A percentile compares a stretch with the other conserved stretches of the same genome.
phyloP scores from a whole-genome alignment of 345 rosid species.

The Boechera retrofracta region DNA sequence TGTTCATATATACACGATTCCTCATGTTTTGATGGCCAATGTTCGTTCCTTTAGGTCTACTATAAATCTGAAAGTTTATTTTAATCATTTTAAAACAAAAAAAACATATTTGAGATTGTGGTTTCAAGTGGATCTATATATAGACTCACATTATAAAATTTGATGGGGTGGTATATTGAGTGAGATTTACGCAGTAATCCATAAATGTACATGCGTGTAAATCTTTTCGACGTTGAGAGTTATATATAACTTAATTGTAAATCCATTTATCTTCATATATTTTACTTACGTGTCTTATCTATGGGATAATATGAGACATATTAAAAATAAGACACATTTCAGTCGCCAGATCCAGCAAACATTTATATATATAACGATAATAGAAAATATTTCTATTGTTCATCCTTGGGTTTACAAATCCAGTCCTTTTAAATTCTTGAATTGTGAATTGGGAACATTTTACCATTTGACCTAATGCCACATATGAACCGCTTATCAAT shows the following conservation, averaged over 20 bases:
- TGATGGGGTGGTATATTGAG: constrained; percentile 32
- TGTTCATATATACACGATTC: constrained; percentile 27
- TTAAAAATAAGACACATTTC: too few species aligned
- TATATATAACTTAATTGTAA: constrained; percentile 14
- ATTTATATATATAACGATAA: too few species aligned
- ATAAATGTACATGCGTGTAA: constrained; percentile 39
- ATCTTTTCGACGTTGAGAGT: constrained; percentile 35
- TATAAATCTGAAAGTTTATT: constrained; percentile 20
- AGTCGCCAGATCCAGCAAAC: too few species aligned
- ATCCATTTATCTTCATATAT: constrained; percentile 10
- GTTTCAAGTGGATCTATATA: constrained; percentile 34
- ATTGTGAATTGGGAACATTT: not conserved
- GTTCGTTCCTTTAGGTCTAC: constrained; percentile 38
- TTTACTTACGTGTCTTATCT: too few species aligned
- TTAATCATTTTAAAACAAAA: not conserved
- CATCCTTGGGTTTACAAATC: too few species aligned
- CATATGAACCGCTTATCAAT: not conserved
- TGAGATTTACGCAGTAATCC: constrained; percentile 46
- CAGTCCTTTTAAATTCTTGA: too few species aligned
- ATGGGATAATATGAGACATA: too few species aligned
- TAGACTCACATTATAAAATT: constrained; percentile 31
- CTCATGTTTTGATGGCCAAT: constrained; percentile 37
- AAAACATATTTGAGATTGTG: constrained; percentile 18
- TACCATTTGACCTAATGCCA: too few species aligned
- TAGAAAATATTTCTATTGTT: too few species aligned